Conservation (phyloP, 2,329 filamentous ascomycete genomes). For the Colletotrichum chrysophilum region DNA sequence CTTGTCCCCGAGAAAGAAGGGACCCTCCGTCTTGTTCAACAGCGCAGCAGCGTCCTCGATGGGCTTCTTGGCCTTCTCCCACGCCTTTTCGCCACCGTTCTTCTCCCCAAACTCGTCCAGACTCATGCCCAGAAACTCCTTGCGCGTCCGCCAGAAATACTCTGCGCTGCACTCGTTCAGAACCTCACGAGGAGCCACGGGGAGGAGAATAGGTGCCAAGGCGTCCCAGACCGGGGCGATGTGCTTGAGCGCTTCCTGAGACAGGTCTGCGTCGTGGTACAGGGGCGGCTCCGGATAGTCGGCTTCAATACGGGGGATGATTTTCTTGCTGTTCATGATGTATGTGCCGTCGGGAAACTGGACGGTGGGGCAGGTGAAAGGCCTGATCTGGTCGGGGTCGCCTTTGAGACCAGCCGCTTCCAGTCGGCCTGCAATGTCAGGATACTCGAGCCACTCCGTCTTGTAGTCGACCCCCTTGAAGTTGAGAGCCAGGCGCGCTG, state of each 20-base stretch:
- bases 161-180: constrained; percentile 54
- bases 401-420: constrained; percentile 49
- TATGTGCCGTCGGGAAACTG: constrained; percentile 60
- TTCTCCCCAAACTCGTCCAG: constrained; percentile 54
- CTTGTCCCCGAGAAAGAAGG: constrained; percentile 64
- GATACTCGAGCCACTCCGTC: constrained; percentile 74
- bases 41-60: constrained; percentile 44
- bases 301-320: constrained; percentile 64
- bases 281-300: constrained; percentile 62
- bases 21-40: constrained; percentile 63
- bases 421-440: constrained; percentile 63
- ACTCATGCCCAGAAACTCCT: constrained; percentile 52
- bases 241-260: constrained; percentile 47
- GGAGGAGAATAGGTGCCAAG: constrained; percentile 48
- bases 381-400: constrained; percentile 39
- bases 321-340: constrained; percentile 68
- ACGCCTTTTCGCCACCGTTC: constrained; percentile 55
- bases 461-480: constrained; percentile 71
- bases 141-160: constrained; percentile 63
- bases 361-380: constrained; percentile 63
- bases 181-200: constrained; percentile 52
- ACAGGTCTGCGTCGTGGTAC: constrained; percentile 59
- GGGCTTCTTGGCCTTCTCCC: constrained; percentile 44
- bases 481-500: constrained; percentile 70
- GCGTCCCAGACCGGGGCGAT: constrained; percentile 34